Evolutionary conservation across 2,329 filamentous ascomycete genomes (phyloP).

Genomic region (Dissoconium aciculare): DNA sequence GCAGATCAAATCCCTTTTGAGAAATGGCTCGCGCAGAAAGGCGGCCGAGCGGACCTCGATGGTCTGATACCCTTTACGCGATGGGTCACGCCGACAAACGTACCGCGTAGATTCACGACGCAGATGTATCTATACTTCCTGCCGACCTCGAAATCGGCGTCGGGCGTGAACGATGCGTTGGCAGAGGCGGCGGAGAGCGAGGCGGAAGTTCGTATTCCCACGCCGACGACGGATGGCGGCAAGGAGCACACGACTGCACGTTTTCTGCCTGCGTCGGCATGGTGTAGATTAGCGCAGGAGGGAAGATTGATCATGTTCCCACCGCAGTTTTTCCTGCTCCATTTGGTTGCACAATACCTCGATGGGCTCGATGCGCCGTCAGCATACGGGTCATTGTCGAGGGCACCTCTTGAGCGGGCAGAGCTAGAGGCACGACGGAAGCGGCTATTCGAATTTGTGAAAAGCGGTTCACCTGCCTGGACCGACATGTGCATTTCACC

Average conservation of each 20-base stretch:
- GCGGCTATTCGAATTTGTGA: slow-evolving; percentile 40
- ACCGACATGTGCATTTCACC: slow-evolving; percentile 32
- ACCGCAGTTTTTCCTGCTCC: slow-evolving; percentile 66
- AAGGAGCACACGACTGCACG: slow-evolving; percentile 59
- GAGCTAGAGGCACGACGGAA: slow-evolving; percentile 38
- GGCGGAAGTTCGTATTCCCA: slow-evolving; percentile 45
- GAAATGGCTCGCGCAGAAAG: slow-evolving; percentile 46
- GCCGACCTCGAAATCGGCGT: slow-evolving; percentile 32
- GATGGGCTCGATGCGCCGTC: slow-evolving; percentile 18
- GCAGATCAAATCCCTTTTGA: slow-evolving; percentile 48
- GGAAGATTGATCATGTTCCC: slow-evolving; percentile 75
- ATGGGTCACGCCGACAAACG: slow-evolving; percentile 69
- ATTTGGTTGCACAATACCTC: slow-evolving; percentile 28
- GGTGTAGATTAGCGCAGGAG: slow-evolving; percentile 48
- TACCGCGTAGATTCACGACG: slow-evolving; percentile 70
- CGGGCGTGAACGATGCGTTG: too few species aligned
- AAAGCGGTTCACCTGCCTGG: slow-evolving; percentile 27
- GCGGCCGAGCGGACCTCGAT: slow-evolving; percentile 50
- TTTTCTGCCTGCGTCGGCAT: slow-evolving; percentile 56
- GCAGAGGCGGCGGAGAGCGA: slow-evolving; percentile 15
- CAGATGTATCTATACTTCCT: slow-evolving; percentile 96
- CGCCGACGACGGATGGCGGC: slow-evolving; percentile 56
- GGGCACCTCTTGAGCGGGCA: slow-evolving; percentile 13
- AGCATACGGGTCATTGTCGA: slow-evolving; percentile 17
- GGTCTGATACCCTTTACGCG: slow-evolving; percentile 68